These are phyloP conservation scores for Melocanna baccifera DNA, from an alignment of 176 grass and related monocot genomes.

Conservation along the genomic window DNA sequence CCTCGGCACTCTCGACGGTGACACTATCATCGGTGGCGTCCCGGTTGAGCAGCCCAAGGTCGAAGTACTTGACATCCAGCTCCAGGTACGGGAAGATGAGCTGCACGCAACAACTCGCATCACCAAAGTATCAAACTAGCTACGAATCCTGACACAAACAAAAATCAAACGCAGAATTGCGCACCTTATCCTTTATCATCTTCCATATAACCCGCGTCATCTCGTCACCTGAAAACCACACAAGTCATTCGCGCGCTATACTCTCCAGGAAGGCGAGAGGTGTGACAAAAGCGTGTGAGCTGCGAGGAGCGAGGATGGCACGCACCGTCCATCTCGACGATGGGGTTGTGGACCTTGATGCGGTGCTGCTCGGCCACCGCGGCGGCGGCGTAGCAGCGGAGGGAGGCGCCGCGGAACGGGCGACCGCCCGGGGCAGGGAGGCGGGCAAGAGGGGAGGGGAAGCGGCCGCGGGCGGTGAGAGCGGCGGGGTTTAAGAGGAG, in stretches of 20 bases:
- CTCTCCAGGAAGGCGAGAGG: background rate
- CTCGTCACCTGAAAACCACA: constrained; percentile 73
- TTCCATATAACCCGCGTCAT: constrained; percentile 97
- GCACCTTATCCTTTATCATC: constrained; percentile 93
- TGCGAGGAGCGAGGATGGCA: background rate
- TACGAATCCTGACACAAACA: background rate
- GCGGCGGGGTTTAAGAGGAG: constrained; percentile 34
- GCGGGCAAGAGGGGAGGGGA: constrained; percentile 15
- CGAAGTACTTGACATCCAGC: constrained; percentile 90
- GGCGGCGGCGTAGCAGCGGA: constrained; percentile 65
- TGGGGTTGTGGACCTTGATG: constrained; percentile 81
- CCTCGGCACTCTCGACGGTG: constrained; percentile 85
- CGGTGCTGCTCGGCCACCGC: constrained; percentile 42
- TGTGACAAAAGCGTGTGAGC: too few relatives aligned
- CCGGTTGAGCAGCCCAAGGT: constrained; percentile 82
- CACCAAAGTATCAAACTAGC: background rate
- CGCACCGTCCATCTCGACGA: constrained; percentile 99
- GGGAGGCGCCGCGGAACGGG: constrained; percentile 27
- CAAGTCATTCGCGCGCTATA: background rate
- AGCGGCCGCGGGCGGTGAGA: background rate
- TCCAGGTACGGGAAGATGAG: constrained; percentile 88
- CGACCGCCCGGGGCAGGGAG: background rate
- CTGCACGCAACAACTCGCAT: constrained; percentile 31
- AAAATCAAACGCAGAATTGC: background rate
- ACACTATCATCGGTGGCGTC: constrained; percentile 85